Conservation (phyloP, 2,329 filamentous ascomycete species). For the Pleomassaria siparia region DNA sequence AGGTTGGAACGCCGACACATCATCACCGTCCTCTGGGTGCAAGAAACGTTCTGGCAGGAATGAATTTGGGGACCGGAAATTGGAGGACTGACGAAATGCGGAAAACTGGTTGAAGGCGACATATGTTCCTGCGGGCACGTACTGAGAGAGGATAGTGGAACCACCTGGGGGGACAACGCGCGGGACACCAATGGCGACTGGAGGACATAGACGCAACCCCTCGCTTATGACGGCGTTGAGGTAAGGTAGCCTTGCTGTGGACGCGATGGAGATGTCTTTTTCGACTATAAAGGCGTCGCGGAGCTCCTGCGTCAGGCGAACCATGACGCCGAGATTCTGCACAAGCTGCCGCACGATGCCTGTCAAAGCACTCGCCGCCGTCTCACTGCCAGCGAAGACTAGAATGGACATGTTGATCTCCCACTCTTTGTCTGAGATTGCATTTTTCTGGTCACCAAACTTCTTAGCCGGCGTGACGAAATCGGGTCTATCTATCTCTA, state of each 20-base stretch:
- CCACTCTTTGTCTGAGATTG: conserved; percentile 36
- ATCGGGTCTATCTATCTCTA: conserved; percentile 25
- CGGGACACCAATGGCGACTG: conserved; percentile 19
- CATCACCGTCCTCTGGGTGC: conserved; percentile 6
- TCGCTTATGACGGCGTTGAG: conserved; percentile 43
- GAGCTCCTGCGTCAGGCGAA: conserved; percentile 27
- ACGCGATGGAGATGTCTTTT: conserved; percentile 29
- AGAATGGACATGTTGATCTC: conserved; percentile 41
- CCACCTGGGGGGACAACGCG: conserved; percentile 25
- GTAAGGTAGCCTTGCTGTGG: conserved; percentile 26
- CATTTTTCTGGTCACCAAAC: conserved; percentile 20
- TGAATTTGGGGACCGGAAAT: conserved; percentile 29
- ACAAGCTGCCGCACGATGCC: conserved; percentile 39
- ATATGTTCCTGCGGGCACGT: conserved; percentile 30
- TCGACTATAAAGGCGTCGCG: conserved; percentile 23
- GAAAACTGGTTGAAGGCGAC: conserved; percentile 33
- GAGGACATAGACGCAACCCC: conserved; percentile 34
- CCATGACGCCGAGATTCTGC: conserved; percentile 27
- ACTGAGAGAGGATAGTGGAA: conserved; percentile 22
- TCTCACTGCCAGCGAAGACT: conserved; percentile 49
- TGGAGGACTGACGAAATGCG: conserved; percentile 26
- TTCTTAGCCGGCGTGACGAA: conserved; percentile 30
- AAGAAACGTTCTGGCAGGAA: conserved; percentile 15
- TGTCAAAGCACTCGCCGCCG: conserved; percentile 43
- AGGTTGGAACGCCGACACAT: conserved; percentile 13